These are phyloP conservation scores for Penicillium coffeae DNA, from an alignment of 495 filamentous ascomycete genomes.

Conservation along the genomic window DNA sequence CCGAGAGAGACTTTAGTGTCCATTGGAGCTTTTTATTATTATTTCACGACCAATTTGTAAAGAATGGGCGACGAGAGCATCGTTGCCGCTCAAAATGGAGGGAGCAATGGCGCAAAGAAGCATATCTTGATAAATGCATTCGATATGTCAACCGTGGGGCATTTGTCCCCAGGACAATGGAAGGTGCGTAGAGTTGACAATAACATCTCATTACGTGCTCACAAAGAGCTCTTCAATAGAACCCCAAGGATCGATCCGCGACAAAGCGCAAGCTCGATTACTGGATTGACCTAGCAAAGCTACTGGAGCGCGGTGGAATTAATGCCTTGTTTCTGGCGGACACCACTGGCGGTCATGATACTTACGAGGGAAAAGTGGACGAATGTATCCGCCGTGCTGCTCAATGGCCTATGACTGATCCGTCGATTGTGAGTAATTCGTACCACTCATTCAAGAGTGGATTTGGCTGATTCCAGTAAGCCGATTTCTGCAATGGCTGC, in stretches of 20 bases:
- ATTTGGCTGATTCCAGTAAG: constrained; percentile 15
- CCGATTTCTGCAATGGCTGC: constrained; percentile 49
- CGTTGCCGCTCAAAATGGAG: background rate
- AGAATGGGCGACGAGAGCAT: constrained; percentile 17
- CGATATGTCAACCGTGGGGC: constrained; percentile 58
- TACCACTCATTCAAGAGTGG: constrained; percentile 1
- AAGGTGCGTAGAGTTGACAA: constrained; percentile 34
- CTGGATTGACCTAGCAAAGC: constrained; percentile 57
- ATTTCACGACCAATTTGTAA: too few species aligned
- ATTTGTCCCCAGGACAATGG: constrained; percentile 63
- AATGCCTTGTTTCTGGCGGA: constrained; percentile 61
- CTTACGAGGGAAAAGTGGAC: constrained; percentile 53
- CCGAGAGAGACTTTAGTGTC: background rate
- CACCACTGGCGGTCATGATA: constrained; percentile 56
- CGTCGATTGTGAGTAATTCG: constrained; percentile 44
- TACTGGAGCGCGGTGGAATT: constrained; percentile 56
- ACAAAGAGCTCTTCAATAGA: constrained; percentile 25
- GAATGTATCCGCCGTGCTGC: constrained; percentile 48
- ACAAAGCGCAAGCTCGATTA: constrained; percentile 55
- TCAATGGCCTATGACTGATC: constrained; percentile 57
- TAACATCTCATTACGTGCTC: background rate
- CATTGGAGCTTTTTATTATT: too few species aligned
- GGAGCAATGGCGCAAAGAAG: constrained; percentile 40
- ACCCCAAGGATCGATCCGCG: constrained; percentile 52
- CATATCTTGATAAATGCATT: constrained; percentile 64